Evolutionary conservation across 805 yeast genomes (phyloP).

Genomic region (Starmerella cellae): DNA sequence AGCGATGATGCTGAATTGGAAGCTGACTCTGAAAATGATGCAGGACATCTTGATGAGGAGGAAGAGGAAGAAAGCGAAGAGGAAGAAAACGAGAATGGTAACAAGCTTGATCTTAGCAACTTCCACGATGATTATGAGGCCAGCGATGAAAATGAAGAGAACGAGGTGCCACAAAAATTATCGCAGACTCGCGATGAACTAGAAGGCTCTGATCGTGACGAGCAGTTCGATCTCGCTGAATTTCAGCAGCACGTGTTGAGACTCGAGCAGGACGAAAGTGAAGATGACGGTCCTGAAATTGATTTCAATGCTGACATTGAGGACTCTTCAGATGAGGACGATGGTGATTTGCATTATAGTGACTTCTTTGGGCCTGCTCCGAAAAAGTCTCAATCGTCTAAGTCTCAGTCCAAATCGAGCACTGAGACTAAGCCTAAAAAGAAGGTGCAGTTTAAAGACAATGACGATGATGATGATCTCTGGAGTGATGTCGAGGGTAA

Average conservation of each 20-base stretch:
- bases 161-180: slow-evolving; percentile 23
- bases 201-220: slow-evolving; percentile 34
- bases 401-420: too few species aligned
- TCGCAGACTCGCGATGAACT: neutral
- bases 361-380: slow-evolving; percentile 33
- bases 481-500: slow-evolving; percentile 5
- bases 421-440: neutral
- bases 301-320: slow-evolving; percentile 33
- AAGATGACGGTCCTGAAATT: slow-evolving; percentile 36
- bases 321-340: slow-evolving; percentile 37
- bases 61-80: slow-evolving; percentile 23
- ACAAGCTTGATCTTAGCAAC: slow-evolving; percentile 17
- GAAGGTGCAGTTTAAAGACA: slow-evolving; percentile 8
- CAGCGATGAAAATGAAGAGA: slow-evolving; percentile 24
- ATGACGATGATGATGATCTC: slow-evolving; percentile 7
- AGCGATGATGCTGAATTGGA: slow-evolving; percentile 10
- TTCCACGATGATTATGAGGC: slow-evolving; percentile 24
- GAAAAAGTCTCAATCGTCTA: slow-evolving; percentile 16
- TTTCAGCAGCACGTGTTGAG: slow-evolving; percentile 65
- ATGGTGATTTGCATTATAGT: slow-evolving; percentile 26
- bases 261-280: slow-evolving; percentile 38
- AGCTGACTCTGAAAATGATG: slow-evolving; percentile 24
- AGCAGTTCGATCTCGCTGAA: slow-evolving; percentile 70
- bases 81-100: slow-evolving; percentile 23
- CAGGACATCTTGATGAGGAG: slow-evolving; percentile 1